These are phyloP conservation scores for Sugiyamaella boreocaroliniensis DNA, from an alignment of 805 yeast genomes.

Conservation along the genomic window DNA sequence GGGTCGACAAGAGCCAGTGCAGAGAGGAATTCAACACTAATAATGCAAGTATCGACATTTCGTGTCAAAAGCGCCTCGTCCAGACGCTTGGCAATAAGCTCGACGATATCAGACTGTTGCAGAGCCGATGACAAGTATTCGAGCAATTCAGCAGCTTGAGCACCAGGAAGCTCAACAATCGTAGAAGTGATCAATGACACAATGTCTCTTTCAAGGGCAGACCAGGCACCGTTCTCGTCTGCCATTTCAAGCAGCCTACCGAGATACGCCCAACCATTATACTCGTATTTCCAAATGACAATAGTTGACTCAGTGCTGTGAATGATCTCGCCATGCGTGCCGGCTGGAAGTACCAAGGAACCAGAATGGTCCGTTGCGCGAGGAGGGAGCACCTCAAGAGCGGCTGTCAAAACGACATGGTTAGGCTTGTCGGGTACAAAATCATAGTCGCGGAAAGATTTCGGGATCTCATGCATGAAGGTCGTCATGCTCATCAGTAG, in stretches of 20 bases:
- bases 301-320: conserved; percentile 38
- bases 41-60: conserved; percentile 39
- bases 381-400: conserved; percentile 50
- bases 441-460: conserved; percentile 39
- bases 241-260: conserved; percentile 73
- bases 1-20: conserved; percentile 46
- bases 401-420: conserved; percentile 43
- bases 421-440: conserved; percentile 43
- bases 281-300: conserved; percentile 53
- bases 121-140: conserved; percentile 37
- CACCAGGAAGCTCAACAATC: conserved; percentile 22
- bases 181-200: background rate
- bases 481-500: conserved; percentile 55
- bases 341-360: conserved; percentile 40
- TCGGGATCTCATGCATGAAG: conserved; percentile 46
- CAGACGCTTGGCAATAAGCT: conserved; percentile 56
- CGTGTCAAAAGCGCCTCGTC: conserved; percentile 61
- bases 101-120: conserved; percentile 53
- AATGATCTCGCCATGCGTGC: conserved; percentile 66
- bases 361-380: conserved; percentile 43
- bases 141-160: conserved; percentile 36
- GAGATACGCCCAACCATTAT: conserved; percentile 81
- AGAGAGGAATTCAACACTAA: conserved; percentile 45
- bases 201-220: conserved; percentile 13
- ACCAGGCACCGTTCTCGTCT: conserved; percentile 28